A percentile compares a stretch with the other conserved stretches of the same genome.
phyloP scores from a whole-genome alignment of 169 alveolate species.

The Eimeria sp. region DNA sequence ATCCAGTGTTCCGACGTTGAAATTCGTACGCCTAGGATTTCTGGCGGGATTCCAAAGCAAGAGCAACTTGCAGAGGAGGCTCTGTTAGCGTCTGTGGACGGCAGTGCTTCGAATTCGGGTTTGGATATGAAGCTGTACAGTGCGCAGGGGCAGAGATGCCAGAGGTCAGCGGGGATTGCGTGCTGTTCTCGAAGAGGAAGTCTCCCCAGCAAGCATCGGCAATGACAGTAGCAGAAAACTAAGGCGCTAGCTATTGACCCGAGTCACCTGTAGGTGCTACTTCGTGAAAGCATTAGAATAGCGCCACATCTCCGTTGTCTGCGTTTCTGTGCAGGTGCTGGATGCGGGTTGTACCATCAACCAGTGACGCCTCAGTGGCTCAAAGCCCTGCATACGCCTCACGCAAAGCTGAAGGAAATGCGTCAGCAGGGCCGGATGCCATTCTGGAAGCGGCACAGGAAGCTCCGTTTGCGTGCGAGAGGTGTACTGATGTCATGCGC shows the following conservation, averaged over 20 bases:
- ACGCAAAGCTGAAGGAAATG: not conserved
- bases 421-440: not conserved
- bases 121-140: conserved; percentile 39
- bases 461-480: conserved; percentile 45
- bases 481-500: conserved; percentile 62
- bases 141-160: conserved; percentile 65
- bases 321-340: conserved; percentile 56
- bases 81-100: conserved; percentile 23
- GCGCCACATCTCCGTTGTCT: not conserved
- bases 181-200: not conserved
- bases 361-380: conserved; percentile 2
- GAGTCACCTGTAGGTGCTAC: not conserved
- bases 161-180: conserved; percentile 31
- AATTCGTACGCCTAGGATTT: not conserved
- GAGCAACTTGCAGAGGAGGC: not conserved
- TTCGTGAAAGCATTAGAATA: not conserved
- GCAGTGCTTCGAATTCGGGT: conserved; percentile 27
- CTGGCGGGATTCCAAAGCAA: not conserved
- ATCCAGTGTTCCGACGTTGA: conserved; percentile 74
- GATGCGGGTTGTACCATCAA: conserved; percentile 42
- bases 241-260: not conserved
- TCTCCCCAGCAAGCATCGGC: not conserved
- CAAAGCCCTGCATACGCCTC: not conserved
- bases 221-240: not conserved
- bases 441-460: not conserved